Base-by-base conservation (phyloP, 805 yeast genomes). In the Kodamaea jinghongensis region DNA sequence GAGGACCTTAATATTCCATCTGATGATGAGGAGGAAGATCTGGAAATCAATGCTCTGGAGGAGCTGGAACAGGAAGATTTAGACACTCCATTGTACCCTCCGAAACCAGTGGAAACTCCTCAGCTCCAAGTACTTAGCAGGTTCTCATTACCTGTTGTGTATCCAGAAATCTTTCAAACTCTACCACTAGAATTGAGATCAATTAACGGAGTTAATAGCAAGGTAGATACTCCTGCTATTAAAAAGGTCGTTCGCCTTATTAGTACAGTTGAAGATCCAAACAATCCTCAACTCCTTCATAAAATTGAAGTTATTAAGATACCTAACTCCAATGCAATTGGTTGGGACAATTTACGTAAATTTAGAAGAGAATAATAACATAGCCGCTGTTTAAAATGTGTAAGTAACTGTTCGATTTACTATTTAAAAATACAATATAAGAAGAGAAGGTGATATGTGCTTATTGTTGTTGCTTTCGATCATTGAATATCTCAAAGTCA, bases 311-410 rank as follows among this genome's bases (percentile, higher is more conserved):
- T 69, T 10, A 49, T 69, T 12, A 67, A 66, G 49, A 56, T 69
- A 29, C 75, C 75, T 2, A 69, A 69, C 47, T 63, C 70, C 28
- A 69, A 69, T 43, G 50, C 64, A 10, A 39, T 69, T 30, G 75
- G 66, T 3, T 69, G 75, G 75, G 74, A 67, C 40, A 69, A 69
- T 42, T 48, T 69, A 34, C 54, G 60, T 38, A 66, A 65, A 49
- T 69, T 58, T 48, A 47, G 41, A 17, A 46, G 35, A 16, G 39
- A 42, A 23, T 42, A 38, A 16, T n/a, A 23, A 17, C 17, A n/a
- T n/a, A n/a, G n/a, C n/a, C n/a, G n/a, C n/a, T 27, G 9, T 8
- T 27, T 6, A 27, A 23, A 23, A 28, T 28, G 13, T 8, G 31
- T n/a, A 11, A 29, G 32, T 17, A 8, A 28, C 9, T 13, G 8